These are phyloP conservation scores for Colletotrichum acutatum DNA, from an alignment of 2,329 filamentous ascomycete species.

Conservation along the genomic window DNA sequence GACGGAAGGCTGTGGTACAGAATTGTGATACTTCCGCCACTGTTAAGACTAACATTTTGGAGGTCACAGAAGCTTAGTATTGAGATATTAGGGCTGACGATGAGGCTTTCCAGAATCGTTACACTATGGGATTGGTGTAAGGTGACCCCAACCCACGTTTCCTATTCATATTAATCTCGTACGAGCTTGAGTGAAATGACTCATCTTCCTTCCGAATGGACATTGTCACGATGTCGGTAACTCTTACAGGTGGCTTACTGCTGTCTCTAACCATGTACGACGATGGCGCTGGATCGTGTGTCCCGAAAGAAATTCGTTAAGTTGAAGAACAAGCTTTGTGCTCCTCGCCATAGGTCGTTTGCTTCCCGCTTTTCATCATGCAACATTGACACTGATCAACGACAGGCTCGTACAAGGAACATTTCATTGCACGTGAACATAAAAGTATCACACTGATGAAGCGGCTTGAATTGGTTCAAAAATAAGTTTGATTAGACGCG, in stretches of 20 bases:
- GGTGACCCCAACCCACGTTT: background rate
- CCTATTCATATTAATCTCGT: background rate
- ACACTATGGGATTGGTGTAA: background rate
- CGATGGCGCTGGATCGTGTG: background rate
- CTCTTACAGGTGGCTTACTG: slow-evolving; percentile 1
- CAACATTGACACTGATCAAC: background rate
- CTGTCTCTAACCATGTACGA: slow-evolving; percentile 1
- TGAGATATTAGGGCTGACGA: background rate
- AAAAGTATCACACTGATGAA: background rate
- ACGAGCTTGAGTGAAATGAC: background rate
- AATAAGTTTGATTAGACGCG: background rate
- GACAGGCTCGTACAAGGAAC: too few relatives aligned
- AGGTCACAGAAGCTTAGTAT: background rate
- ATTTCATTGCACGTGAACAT: too few relatives aligned
- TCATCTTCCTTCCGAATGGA: background rate
- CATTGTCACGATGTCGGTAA: background rate
- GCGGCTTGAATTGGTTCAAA: background rate
- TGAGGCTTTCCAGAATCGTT: background rate
- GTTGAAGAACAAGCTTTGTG: background rate
- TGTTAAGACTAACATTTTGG: background rate
- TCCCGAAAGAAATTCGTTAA: background rate
- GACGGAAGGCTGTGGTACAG: slow-evolving; percentile 5
- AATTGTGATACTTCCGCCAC: background rate
- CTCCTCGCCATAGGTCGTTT: background rate
- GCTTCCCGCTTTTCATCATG: background rate